Percentiles rank a stretch among this genome's conserved stretches.
Conservation (phyloP, 2,329 filamentous ascomycete species). For the Incumbomyces lentus region DNA sequence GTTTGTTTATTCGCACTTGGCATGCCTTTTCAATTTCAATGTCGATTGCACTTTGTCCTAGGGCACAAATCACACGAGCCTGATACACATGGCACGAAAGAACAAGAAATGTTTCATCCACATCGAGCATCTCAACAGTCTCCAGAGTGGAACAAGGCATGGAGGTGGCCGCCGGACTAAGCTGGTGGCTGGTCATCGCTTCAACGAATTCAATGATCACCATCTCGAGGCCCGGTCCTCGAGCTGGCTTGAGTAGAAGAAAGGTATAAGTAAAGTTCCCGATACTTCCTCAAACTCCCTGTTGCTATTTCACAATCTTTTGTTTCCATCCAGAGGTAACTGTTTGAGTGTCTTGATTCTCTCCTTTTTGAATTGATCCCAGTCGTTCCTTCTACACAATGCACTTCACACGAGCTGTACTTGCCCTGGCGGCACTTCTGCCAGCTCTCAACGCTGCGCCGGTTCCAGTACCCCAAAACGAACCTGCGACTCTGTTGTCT, state of each 20-base stretch:
- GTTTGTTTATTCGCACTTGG: conserved; percentile 3
- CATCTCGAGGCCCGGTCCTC: background rate
- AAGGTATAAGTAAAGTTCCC: background rate
- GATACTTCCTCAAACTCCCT: too few species aligned
- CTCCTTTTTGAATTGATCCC: background rate
- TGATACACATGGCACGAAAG: background rate
- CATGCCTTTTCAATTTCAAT: conserved; percentile 1
- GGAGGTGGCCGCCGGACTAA: background rate
- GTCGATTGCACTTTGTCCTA: background rate
- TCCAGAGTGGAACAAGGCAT: background rate
- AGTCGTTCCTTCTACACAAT: conserved; percentile 2
- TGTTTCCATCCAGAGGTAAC: background rate
- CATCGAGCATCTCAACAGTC: background rate
- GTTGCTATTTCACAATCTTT: background rate
- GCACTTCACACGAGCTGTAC: conserved; percentile 1
- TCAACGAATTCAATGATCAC: background rate
- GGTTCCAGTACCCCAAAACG: conserved; percentile 1
- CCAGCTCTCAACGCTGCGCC: conserved; percentile 4
- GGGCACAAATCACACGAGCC: background rate
- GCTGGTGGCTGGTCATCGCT: background rate
- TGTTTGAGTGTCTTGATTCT: background rate
- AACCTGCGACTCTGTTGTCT: conserved; percentile 7
- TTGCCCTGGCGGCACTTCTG: conserved; percentile 5
- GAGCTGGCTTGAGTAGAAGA: background rate
- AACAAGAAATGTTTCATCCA: background rate